Evolutionary conservation across 2,329 filamentous ascomycete genomes (phyloP), one percentile per base, ranked within the genome.

Genomic region (Pestalotiopsis sp.): DNA sequence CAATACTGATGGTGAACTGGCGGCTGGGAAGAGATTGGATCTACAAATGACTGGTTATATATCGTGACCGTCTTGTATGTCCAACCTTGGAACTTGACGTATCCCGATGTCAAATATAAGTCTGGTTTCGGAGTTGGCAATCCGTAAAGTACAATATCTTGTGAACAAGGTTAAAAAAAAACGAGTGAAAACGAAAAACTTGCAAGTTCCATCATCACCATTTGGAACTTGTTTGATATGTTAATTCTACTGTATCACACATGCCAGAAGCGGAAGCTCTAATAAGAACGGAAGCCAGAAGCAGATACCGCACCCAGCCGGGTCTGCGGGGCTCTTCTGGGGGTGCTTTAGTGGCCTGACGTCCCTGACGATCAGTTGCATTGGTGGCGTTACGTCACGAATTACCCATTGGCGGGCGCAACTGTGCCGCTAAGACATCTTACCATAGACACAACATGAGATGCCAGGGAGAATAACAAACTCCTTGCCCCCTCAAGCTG

Each of bases 371-470:
- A 27, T 59, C 57, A 27, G 27, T 59, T 27, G 57, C 59, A 20
- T 62, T 62, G 17, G 31, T 62, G 59, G 59, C 27, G 59, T 39
- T 62, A 62, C 59, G 59, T 62, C 59, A 62, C 59, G 9, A 62
- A 62, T 25, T 2, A 25, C 20, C 56, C 59, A 36, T 39, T n/a
- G 38, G 27, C 17, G 36, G 25, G 59, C 27, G 45, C n/a, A 52
- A 6, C 17, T 5, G 45, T 52, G 45, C 45, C 45, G 45, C 45
- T 52, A 20, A 52, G 45, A 52, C 45, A 52, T 62, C 17, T 31
- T 31, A 62, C 36, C n/a, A n/a, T 36, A 62, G 59, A 25, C 59
- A 62, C 27, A 20, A 39, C 59, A 36, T 59, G 12, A 59, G 36
- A 62, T 62, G 59, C n/a, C 59, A 62, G 12, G 13, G 20, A 62